These are phyloP conservation scores for Ganoderma lucidum DNA, from an alignment of 1,284 basidiomycete species.

Conservation along the genomic window DNA sequence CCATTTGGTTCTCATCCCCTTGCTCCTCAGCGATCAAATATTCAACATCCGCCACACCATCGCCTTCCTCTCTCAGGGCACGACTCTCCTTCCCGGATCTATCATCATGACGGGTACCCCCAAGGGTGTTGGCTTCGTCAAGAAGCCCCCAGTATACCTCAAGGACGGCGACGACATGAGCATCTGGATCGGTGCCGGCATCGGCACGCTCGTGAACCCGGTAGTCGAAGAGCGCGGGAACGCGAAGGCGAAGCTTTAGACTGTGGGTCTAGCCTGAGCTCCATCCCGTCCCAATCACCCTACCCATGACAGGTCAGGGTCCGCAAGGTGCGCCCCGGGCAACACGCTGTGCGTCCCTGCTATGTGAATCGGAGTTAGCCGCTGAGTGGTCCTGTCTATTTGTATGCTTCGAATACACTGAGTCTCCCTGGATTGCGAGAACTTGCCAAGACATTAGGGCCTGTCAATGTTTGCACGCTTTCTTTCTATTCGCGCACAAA, in stretches of 20 bases:
- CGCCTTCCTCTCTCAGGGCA: constrained; percentile 85
- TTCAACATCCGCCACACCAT: constrained; percentile 78
- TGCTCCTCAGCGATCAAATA: constrained; percentile 65
- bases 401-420: constrained; percentile 12
- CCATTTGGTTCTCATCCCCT: constrained; percentile 20
- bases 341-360: background rate
- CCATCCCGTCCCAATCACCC: background rate
- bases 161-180: constrained; percentile 79
- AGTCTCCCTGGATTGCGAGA: background rate
- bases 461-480: background rate
- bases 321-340: background rate
- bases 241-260: constrained; percentile 52
- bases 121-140: constrained; percentile 80
- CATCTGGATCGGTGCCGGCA: constrained; percentile 69
- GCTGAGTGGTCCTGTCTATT: constrained; percentile 19
- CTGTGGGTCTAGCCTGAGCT: background rate
- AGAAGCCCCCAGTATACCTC: constrained; percentile 74
- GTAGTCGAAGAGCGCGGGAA: constrained; percentile 68
- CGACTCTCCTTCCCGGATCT: constrained; percentile 84
- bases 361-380: constrained; percentile 7
- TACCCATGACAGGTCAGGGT: background rate
- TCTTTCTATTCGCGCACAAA: background rate
- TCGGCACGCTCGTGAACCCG: constrained; percentile 79
- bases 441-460: background rate
- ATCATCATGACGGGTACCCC: constrained; percentile 86